Base-by-base conservation (phyloP, 768 basidiomycete genomes). In the Podaxis mareebaensis region DNA sequence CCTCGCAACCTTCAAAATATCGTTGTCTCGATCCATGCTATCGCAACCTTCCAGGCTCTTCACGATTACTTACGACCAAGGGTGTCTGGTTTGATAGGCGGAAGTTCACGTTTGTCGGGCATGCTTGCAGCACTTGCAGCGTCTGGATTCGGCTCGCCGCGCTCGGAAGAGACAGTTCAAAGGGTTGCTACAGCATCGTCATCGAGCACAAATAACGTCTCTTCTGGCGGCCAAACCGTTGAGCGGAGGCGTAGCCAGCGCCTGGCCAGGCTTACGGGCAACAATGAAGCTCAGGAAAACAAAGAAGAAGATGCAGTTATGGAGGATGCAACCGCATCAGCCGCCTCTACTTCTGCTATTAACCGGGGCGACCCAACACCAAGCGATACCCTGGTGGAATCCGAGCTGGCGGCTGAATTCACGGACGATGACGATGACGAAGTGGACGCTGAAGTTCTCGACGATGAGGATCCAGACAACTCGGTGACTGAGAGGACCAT, bases 1-100 rank as follows among this genome's bases (percentile, higher is more conserved):
- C 96, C 97, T 17, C 87, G 90, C 60, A 90, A 85, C 71, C 78
- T 93, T 38, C 91, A 91, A 70, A 95, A 93, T 67, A 92, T 99
- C 70, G 93, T 95, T 42, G 93, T 99, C 22, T 98, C 96, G 6
- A 99, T 99, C 65, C 96, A 99, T 72, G 96, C 96, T 5, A 97
- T 99, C 65, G 96, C 97, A 1, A 98, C 95, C 0, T 95, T 99
- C 84, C 95, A 97, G 73, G 95, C 96, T 1, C 83, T 99, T 33
- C 93, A 97, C 70, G 96, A 97, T 73, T 99, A 98, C 73, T 85
- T 99, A 12, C 90, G 95, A 1, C 96, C 96, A 26, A 85, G 94
- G 3, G 89, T 97, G 36, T 81, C 93, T 5, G 92, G 93, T 0
- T 72, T 91, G 24, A 73, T 90, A 56, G 81, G 83, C 8, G 78